phyloP scores from a whole-genome alignment of 139 green algal genomes.

The Haematococcus lacustris region DNA sequence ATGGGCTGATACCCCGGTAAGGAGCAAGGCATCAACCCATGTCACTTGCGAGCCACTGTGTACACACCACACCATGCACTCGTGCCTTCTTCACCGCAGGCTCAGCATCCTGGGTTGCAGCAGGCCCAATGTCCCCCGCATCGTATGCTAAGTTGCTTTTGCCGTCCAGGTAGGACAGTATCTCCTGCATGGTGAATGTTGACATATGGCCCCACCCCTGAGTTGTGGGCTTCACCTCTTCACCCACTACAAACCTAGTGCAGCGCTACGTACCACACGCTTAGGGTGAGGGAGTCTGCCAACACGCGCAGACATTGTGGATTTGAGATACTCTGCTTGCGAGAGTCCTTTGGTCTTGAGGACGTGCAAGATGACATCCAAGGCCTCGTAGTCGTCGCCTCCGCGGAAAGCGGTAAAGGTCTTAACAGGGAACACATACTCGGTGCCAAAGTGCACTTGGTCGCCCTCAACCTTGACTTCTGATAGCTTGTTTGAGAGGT shows the following conservation, averaged over 20 bases:
- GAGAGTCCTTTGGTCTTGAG: neutral
- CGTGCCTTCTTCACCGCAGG: no score
- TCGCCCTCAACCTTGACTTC: neutral
- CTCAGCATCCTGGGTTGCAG: neutral
- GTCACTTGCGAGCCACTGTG: neutral
- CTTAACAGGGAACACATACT: neutral
- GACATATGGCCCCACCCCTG: neutral
- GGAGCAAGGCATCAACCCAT: neutral
- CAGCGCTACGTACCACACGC: neutral
- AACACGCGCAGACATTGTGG: neutral
- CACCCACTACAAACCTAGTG: no score
- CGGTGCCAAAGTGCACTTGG: neutral
- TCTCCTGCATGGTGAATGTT: neutral
- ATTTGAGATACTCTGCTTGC: neutral
- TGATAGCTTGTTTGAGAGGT: neutral
- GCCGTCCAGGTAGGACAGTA: neutral
- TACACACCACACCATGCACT: neutral
- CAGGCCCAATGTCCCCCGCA: neutral
- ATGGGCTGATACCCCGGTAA: neutral
- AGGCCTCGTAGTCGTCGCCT: neutral
- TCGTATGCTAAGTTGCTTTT: no score
- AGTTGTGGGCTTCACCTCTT: neutral
- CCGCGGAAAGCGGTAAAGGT: neutral
- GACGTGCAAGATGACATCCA: neutral
- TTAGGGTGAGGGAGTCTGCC: neutral